Evolutionary conservation across 2,329 filamentous ascomycete species (phyloP).

Genomic region (Fusarium sp.): DNA sequence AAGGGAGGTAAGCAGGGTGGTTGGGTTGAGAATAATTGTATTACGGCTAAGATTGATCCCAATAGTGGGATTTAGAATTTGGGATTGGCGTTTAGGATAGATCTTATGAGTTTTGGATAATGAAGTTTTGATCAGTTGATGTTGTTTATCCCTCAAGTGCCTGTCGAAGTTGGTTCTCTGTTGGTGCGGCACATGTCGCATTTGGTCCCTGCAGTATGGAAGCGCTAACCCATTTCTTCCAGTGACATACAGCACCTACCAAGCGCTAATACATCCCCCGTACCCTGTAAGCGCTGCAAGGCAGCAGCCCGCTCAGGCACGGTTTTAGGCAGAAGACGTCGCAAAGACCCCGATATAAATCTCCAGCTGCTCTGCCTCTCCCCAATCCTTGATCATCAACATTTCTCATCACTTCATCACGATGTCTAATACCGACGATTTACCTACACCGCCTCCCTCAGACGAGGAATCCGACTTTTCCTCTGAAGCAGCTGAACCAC

Average conservation of each 20-base stretch:
- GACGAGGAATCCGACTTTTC: neutral
- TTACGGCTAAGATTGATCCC: neutral
- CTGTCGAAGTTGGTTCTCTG: neutral
- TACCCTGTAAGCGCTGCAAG: neutral
- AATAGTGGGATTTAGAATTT: neutral
- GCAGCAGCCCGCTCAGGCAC: neutral
- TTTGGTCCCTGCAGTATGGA: neutral
- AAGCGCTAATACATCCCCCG: neutral
- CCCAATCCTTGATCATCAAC: neutral
- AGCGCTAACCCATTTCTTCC: neutral
- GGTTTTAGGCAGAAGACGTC: neutral
- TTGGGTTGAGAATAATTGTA: constrained; percentile 30
- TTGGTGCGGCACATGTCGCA: neutral
- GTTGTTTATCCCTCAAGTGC: neutral
- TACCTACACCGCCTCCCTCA: neutral
- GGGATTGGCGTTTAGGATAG: neutral
- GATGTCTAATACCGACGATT: neutral
- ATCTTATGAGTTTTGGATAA: neutral
- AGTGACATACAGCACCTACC: too few species aligned
- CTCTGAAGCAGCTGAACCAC: neutral
- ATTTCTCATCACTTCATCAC: neutral
- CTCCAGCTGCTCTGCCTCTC: neutral
- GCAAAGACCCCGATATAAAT: neutral
- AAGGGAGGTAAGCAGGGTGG: constrained; percentile 44
- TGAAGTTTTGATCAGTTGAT: neutral